These are phyloP conservation scores for Zalaria sp. DNA, from an alignment of 2,329 filamentous ascomycete genomes.

Conservation along the genomic window DNA sequence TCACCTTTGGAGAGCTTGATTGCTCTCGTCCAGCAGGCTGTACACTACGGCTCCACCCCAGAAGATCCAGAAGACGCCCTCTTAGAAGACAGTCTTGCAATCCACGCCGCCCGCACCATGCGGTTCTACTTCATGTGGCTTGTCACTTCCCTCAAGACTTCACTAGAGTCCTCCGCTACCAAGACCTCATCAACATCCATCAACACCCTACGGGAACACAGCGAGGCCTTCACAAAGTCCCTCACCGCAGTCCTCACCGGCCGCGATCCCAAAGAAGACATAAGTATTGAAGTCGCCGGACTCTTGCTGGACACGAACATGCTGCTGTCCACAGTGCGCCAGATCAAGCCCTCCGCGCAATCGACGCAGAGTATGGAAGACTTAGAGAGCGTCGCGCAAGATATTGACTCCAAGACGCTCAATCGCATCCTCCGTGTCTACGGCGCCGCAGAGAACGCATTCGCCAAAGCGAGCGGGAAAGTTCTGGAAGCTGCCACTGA, in stretches of 20 bases:
- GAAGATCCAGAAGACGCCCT: constrained; percentile 49
- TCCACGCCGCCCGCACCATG: constrained; percentile 59
- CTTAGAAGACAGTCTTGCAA: constrained; percentile 65
- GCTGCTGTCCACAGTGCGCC: constrained; percentile 55
- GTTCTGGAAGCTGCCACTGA: constrained; percentile 19
- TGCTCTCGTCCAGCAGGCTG: constrained; percentile 59
- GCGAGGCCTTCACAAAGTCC: constrained; percentile 37
- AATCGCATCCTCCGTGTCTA: constrained; percentile 63
- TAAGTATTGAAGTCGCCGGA: constrained; percentile 62
- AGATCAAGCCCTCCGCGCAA: constrained; percentile 10
- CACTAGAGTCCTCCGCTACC: neutral
- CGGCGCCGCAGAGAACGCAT: constrained; percentile 59
- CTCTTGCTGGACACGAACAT: constrained; percentile 71
- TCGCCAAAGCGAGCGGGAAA: constrained; percentile 50
- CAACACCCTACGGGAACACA: constrained; percentile 38
- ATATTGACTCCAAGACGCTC: constrained; percentile 50
- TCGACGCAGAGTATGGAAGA: constrained; percentile 23
- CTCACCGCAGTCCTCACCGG: constrained; percentile 35
- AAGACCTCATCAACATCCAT: constrained; percentile 17
- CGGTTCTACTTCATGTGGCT: constrained; percentile 92
- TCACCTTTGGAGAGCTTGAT: constrained; percentile 53
- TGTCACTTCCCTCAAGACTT: constrained; percentile 33
- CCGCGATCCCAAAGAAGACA: constrained; percentile 43
- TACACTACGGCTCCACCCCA: constrained; percentile 44
- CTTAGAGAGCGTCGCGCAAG: constrained; percentile 50